Base-by-base conservation (phyloP, 2,329 filamentous ascomycete genomes). In the Fusarium kyushuense region DNA sequence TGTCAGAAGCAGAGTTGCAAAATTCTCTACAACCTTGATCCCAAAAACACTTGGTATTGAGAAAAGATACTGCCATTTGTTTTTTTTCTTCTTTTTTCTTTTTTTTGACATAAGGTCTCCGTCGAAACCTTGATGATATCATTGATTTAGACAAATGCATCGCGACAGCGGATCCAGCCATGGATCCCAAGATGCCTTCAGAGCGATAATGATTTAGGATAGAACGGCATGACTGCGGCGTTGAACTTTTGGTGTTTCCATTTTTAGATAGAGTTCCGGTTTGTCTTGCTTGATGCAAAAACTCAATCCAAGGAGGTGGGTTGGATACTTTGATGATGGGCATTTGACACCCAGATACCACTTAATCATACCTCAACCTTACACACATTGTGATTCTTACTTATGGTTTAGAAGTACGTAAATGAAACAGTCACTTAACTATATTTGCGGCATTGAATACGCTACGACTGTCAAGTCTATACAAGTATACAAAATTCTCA, bases 1-100 rank as follows among this genome's bases (percentile, higher is more conserved):
- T 97, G 94, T 74, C 90, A 84, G 75, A 82, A 73, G 11, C 76
- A 78, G 42, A 81, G 77, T 59, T 89, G 86, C 68, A 80, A 77
- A n/a, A 82, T 88, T 29, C 75, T 87, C 25, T 80, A 87, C 69
- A 84, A 83, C 71, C 81, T 88, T 32, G 83, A 85, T 59, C 85
- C 84, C 14, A 84, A 85, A 41, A 82, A 81, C 67, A 87, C 76
- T 2, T 83, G 81, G 81, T 83, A 83, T 66, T 80, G 71, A 58
- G n/a, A 58, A 16, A 13, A 33, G 21, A 19, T 36, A 16, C 21
- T 47, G 35, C 45, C 40, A n/a, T n/a, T n/a, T n/a, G n/a, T n/a
- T n/a, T n/a, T n/a, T n/a, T n/a, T n/a, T n/a, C n/a, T n/a, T n/a
- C n/a, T n/a, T n/a, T n/a, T n/a, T n/a, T n/a, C n/a, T n/a, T n/a